Base-by-base conservation (phyloP, 345 rosid species). In the Streptanthus diversifolius region DNA sequence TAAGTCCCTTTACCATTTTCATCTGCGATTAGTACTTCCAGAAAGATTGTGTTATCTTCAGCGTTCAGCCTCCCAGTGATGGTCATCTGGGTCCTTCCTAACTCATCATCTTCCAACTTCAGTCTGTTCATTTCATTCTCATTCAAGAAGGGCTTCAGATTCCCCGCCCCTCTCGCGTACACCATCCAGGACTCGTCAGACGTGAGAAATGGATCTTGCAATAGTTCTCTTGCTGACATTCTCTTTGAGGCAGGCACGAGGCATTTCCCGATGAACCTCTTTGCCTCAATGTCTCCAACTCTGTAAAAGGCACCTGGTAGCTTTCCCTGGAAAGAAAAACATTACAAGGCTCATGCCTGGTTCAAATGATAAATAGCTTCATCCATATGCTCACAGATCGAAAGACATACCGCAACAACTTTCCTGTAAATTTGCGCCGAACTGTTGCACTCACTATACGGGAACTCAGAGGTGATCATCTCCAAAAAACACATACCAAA, bases 401-500 rank as follows among this genome's bases (percentile, higher is more conserved):
- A 17, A 40, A 64, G 54, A 58, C 72, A 71, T 84, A 90, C 96
- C 85, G 83, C 56, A 1, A 82, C 75, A 37, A 90, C 96, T 83
- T 86, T 90, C 87, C 84, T 86, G 81, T 90, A 90, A 30, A 90
- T 90, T 66, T 90, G 93, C 3, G 87, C 96, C 1, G 85, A 80
- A 64, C 86, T 88, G 70, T 72, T 58, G 82, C 96, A 90, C 66
- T 90, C 96, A 43, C 86, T 81, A 61, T 90, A 90, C 2, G 96
- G 96, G 70, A 85, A 86, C 75, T 90, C 93, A 73, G 87, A 83
- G 51, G 96, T 88, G 71, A 88, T 77, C 91, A 90, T 86, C 87
- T 90, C 93, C 47, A 90, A 27, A 63, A 90, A 81, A 66, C 93
- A 86, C 96, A 90, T 82, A 66, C 96, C 96, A 73, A 90, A 90